A percentile compares a stretch with the other conserved stretches of the same genome.
phyloP scores from a whole-genome alignment of 768 basidiomycete genomes.

The Galerina marginata region DNA sequence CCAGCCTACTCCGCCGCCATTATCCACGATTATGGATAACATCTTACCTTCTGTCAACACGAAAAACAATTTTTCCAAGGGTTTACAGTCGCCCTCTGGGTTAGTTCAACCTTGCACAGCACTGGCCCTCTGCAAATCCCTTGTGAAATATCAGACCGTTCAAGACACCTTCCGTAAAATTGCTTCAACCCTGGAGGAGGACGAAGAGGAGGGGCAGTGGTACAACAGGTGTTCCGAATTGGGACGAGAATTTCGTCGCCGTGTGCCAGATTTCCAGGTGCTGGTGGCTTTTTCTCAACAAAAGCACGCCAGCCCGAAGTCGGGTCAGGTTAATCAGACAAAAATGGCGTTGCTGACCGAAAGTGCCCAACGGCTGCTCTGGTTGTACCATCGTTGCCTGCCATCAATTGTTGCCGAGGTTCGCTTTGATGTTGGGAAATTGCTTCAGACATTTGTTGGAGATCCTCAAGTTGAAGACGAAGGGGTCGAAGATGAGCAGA shows the following conservation, averaged over 20 bases:
- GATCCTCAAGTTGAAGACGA: conserved; percentile 20
- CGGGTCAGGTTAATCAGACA: conserved; percentile 30
- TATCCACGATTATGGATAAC: conserved; percentile 74
- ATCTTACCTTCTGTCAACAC: conserved; percentile 79
- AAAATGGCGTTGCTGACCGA: conserved; percentile 74
- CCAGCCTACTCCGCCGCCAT: conserved; percentile 76
- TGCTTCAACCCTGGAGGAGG: conserved; percentile 63
- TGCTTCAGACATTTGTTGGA: conserved; percentile 55
- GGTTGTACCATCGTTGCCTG: conserved; percentile 83
- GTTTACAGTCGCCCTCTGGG: conserved; percentile 70
- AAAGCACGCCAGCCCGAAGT: conserved; percentile 25
- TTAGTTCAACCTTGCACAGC: conserved; percentile 90
- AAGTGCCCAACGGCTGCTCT: conserved; percentile 78
- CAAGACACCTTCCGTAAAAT: conserved; percentile 51
- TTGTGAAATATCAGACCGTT: conserved; percentile 72
- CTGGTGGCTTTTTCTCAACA: conserved; percentile 83
- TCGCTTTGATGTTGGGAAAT: conserved; percentile 85
- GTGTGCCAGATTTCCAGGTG: conserved; percentile 88
- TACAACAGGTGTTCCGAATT: conserved; percentile 64
- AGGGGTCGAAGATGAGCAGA: conserved; percentile 28
- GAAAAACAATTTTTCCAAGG: conserved; percentile 80
- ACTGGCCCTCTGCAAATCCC: conserved; percentile 73
- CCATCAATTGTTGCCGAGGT: conserved; percentile 78
- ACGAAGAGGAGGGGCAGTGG: conserved; percentile 75
- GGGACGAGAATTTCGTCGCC: conserved; percentile 73